Base-by-base conservation (phyloP, 2,329 filamentous ascomycete species). In the Tothia fuscella region DNA sequence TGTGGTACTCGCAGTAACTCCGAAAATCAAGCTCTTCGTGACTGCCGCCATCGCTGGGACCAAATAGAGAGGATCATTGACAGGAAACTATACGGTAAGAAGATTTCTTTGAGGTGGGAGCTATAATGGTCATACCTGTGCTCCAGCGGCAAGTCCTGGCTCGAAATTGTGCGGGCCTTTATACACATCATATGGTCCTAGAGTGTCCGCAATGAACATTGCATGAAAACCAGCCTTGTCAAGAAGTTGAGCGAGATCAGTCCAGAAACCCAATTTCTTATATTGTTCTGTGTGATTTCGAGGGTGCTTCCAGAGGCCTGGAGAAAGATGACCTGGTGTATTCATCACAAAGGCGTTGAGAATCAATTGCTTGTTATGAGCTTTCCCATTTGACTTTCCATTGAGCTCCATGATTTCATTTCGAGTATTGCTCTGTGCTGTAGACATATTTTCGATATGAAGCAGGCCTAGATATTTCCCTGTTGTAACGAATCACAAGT, bases 141-240 rank as follows among this genome's bases (percentile, higher is more conserved):
- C 46, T 63, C 65, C 36, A 65, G 64, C 0, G 62, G 62, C 6
- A 53, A 64, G 0, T 57, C 54, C 9, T 55, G 55, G 19, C 66
- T 55, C 0, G 61, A 58, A 1, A 62, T 61, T 3, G 25, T 22
- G 21, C 14, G 37, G 28, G 7, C 37, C 37, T 16, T 42, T 33
- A 17, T 42, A 42, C 14, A 42, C 39, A 35, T 42, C 39, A 20
- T 42, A 42, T 2, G 29, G 29, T 6, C 39, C 39, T 49, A 67
- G 67, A 2, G 68, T 63, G 45, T 71, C 68, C 3, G 68, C 68
- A 35, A 72, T 61, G 54, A 71, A 71, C 31, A 71, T 61, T 9
- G 61, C 66, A 45, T 70, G 67, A 46, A 71, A 70, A 24, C 67
- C 66, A 17, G 64, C 65, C 9, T 60, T 59, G 29, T 71, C 66